A percentile compares a stretch with the other conserved stretches of the same genome.
Conservation (phyloP, 768 basidiomycete genomes). For the Chlorophyllum brunneum region DNA sequence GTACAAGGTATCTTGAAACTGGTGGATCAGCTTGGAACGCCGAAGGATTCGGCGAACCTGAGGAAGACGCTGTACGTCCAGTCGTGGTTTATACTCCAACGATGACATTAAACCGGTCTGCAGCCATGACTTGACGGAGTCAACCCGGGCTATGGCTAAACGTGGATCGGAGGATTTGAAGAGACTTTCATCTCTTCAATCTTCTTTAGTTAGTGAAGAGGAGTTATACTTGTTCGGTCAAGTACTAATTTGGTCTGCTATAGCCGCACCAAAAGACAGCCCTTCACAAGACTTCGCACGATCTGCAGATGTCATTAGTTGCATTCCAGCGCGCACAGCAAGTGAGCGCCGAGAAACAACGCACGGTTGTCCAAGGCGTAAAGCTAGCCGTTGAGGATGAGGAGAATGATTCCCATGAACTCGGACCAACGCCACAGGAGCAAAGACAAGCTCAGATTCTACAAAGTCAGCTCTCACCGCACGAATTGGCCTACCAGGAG, state of each 20-base stretch:
- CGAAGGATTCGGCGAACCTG: constrained; percentile 72
- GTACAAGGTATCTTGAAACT: constrained; percentile 92
- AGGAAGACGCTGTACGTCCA: constrained; percentile 81
- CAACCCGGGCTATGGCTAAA: constrained; percentile 93
- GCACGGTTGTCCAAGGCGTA: constrained; percentile 84
- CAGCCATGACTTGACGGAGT: constrained; percentile 92
- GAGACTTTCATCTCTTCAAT: constrained; percentile 71
- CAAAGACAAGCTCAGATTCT: constrained; percentile 69
- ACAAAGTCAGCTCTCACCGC: constrained; percentile 75
- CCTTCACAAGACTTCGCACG: constrained; percentile 89
- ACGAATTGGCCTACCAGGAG: constrained; percentile 95
- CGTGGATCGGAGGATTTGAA: constrained; percentile 92
- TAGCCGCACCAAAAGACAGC: constrained; percentile 80
- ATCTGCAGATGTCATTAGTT: constrained; percentile 84
- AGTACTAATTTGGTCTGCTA: neutral
- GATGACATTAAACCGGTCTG: constrained; percentile 8
- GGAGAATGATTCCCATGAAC: constrained; percentile 30
- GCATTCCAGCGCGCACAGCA: constrained; percentile 92
- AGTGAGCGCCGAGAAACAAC: constrained; percentile 84
- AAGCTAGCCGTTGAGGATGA: constrained; percentile 83
- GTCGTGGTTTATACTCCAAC: neutral
- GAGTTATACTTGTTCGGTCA: neutral
- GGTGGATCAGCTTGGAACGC: constrained; percentile 94
- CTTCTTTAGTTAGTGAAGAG: constrained; percentile 44
- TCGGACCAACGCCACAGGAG: constrained; percentile 40